Evolutionary conservation across 2,329 filamentous ascomycete genomes (phyloP), one percentile per base, ranked within the genome.

Genomic region (Ophiostoma angusticollis): DNA sequence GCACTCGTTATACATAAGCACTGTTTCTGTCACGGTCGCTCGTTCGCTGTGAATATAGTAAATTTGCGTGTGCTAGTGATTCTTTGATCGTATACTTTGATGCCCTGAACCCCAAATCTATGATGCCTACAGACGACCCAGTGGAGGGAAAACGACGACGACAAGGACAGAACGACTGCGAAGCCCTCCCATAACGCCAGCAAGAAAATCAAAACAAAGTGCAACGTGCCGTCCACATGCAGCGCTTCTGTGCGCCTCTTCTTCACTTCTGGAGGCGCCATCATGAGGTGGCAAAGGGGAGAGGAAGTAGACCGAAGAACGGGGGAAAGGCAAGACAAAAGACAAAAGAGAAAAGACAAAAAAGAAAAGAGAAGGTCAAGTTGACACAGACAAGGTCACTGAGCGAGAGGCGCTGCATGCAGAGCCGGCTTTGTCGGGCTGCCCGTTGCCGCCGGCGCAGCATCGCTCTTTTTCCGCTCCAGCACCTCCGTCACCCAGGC

Each of bases 391-490:
- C n/a, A n/a, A n/a, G n/a, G n/a, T 45, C 28, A 45, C 9, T 33
- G 74, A 56, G 94, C 84, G 31, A 96, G 61, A 2, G 87, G 84
- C 18, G 84, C 89, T 5, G 84, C 79, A 57, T 96, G 91, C 45
- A 96, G 61, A 3, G 91, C 87, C 13, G 91, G 91, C 53, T 82
- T 84, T 35, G 68, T 66, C n/a, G n/a, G n/a, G 13, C 61, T 56
- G 35, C 5, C 64, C 66, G 30, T 52, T 54, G 28, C 36, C 12
- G 12, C 9, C 23, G n/a, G 60, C 53, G 25, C 62, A 54, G 63
- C 71, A 5, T 32, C 82, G 2, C 65, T 70, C 45, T 65, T 68
- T 52, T 78, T 78, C 51, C 72, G 71, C 47, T 80, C 74, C 30
- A 96, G 59, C 14, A 83, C 81, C 6, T 62, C 64, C 28, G 68